These are phyloP conservation scores for Aspergillus indologenus DNA, from an alignment of 495 filamentous ascomycete genomes.

Conservation along the genomic window DNA sequence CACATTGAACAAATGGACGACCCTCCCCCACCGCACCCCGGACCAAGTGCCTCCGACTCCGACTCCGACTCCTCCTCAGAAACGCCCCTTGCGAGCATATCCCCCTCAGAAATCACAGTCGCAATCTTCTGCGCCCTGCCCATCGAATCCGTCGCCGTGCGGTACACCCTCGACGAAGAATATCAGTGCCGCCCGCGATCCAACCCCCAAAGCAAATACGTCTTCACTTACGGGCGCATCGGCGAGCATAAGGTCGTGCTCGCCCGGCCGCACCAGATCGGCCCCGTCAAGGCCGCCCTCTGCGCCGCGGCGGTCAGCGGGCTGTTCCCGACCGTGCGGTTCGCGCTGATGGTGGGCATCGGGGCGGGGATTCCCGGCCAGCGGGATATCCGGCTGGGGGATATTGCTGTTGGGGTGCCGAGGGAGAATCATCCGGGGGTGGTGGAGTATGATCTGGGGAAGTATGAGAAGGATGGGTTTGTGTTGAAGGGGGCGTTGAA, in stretches of 20 bases:
- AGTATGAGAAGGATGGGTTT: constrained; percentile 1
- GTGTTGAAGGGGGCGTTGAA: neutral
- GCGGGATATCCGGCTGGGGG: constrained; percentile 7
- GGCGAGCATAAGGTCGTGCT: constrained; percentile 36
- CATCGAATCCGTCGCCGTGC: neutral
- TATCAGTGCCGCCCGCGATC: neutral
- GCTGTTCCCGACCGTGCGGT: constrained; percentile 7
- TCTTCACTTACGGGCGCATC: constrained; percentile 34
- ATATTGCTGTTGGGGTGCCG: constrained; percentile 1
- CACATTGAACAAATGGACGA: neutral
- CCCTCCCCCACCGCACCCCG: neutral
- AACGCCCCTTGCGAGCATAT: neutral
- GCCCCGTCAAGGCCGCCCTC: constrained; percentile 4
- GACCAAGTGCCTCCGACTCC: neutral
- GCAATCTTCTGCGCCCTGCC: constrained; percentile 4
- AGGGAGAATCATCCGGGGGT: neutral
- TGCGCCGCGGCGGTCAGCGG: constrained; percentile 3
- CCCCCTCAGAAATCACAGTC: neutral
- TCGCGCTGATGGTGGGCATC: constrained; percentile 7
- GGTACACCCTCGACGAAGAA: neutral
- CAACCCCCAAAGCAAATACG: constrained; percentile 10
- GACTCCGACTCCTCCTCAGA: neutral
- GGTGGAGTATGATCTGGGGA: constrained; percentile 1
- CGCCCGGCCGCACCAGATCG: neutral
- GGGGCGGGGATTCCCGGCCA: constrained; percentile 1